Conservation (phyloP, 306 rosid species). For the Sechiopsis laciniata region DNA sequence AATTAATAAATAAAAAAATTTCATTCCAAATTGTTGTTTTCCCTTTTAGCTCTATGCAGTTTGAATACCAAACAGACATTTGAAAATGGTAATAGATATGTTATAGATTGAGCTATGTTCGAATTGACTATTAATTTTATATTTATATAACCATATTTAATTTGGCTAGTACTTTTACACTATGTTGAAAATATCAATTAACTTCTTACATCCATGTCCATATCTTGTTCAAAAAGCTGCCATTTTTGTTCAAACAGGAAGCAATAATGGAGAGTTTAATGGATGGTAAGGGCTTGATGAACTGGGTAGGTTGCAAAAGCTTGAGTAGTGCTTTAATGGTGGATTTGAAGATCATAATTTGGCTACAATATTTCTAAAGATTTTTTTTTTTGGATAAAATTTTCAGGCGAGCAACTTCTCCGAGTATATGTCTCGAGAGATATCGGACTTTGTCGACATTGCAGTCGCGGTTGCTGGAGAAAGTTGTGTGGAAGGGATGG, state of each 20-base stretch:
- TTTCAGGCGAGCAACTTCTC: conserved; percentile 30
- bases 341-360: neutral
- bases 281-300: conserved; percentile 36
- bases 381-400: neutral
- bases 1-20: no score
- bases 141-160: no score
- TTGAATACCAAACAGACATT: no score
- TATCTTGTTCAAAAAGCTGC: neutral
- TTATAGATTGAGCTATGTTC: no score
- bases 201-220: no score
- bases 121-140: no score
- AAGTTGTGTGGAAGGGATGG: conserved; percentile 28
- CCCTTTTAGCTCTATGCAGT: no score
- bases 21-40: no score
- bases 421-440: conserved; percentile 30
- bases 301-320: conserved; percentile 29
- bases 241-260: conserved; percentile 23
- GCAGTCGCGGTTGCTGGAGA: neutral
- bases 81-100: no score
- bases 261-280: conserved; percentile 34
- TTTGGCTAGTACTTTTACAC: no score
- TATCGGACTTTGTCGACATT: conserved; percentile 29
- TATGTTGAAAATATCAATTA: no score
- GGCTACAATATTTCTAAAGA: neutral
- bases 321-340: neutral